Base-by-base conservation (phyloP, 2,329 filamentous ascomycete species). In the Exutisphaerella laricina region DNA sequence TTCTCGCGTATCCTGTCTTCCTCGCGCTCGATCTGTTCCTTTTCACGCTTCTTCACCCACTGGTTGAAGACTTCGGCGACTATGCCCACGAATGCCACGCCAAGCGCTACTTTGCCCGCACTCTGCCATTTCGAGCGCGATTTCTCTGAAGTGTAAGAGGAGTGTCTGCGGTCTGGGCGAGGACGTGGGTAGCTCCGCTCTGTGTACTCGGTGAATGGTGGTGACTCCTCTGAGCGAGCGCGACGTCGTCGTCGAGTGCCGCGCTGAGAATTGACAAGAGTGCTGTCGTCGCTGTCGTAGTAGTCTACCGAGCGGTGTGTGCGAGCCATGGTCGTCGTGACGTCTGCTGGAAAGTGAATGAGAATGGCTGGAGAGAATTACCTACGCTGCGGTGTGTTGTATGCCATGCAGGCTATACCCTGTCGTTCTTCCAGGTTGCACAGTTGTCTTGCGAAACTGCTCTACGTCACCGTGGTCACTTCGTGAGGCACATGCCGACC, bases 61-160 rank as follows among this genome's bases (percentile, higher is more conserved):
- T 30, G 32, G 6, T 33, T 33, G 28, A 50, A 22, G 12, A 25
- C 37, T 29, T 37, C 29, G 3, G 47, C 41, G 2, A 50, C 47
- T 4, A 47, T 20, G 9, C 33, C 23, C 3, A 50, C 39, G 12
- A 46, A 41, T 2, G 38, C 41, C 1, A 44, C 44, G 5, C 43
- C 47, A 4, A 50, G 39, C 23, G 43, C 47, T n/a, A 47, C 35
- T 39, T 47, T 50, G 21, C 47, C 47, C 3, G 45, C 18, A n/a
- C 28, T 46, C 10, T 29, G 28, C 16, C 32, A 38, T 4, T 35
- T 32, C 12, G 39, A 37, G 8, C 10, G 33, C 10, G 20, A 22
- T 21, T 36, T 43, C 29, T 39, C 33, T n/a, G 43, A 32, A 9
- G 16, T 17, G n/a, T 28, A 28, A 9, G 20, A 29, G 2, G 41